These are phyloP conservation scores for Quercus tomentella DNA, from an alignment of 331 rosid genomes.

Conservation along the genomic window DNA sequence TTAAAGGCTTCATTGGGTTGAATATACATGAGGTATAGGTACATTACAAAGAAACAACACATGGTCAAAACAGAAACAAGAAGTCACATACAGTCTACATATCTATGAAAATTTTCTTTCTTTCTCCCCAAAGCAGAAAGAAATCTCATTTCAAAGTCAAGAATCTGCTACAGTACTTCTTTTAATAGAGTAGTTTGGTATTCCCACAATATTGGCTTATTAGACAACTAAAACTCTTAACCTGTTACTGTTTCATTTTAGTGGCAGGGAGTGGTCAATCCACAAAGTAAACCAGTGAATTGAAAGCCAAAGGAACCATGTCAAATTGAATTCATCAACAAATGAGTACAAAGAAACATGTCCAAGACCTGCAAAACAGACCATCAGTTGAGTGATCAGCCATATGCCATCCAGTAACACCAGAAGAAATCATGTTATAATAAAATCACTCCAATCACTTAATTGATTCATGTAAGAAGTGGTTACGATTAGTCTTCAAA, in stretches of 20 bases:
- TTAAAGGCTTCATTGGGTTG: background rate
- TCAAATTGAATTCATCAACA: constrained; percentile 16
- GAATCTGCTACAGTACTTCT: background rate
- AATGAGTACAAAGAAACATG: background rate
- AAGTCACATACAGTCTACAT: background rate
- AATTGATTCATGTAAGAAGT: no score
- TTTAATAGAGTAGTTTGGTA: background rate
- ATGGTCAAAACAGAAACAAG: background rate
- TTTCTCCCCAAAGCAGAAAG: background rate
- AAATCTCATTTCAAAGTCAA: constrained; percentile 12
- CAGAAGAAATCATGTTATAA: background rate
- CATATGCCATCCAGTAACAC: background rate
- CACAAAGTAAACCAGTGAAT: background rate
- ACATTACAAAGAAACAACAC: background rate
- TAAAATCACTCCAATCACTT: background rate
- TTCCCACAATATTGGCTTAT: background rate
- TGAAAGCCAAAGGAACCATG: background rate
- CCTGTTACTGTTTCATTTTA: background rate
- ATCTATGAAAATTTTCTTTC: background rate
- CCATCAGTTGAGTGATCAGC: constrained; percentile 20
- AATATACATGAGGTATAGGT: background rate
- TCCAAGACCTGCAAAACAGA: constrained; percentile 16
- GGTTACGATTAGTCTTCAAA: background rate
- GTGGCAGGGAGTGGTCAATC: background rate
- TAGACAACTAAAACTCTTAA: background rate